These are phyloP conservation scores for Phytophthora rubi DNA, from an alignment of 352 stramenopile genomes.

Conservation along the genomic window DNA sequence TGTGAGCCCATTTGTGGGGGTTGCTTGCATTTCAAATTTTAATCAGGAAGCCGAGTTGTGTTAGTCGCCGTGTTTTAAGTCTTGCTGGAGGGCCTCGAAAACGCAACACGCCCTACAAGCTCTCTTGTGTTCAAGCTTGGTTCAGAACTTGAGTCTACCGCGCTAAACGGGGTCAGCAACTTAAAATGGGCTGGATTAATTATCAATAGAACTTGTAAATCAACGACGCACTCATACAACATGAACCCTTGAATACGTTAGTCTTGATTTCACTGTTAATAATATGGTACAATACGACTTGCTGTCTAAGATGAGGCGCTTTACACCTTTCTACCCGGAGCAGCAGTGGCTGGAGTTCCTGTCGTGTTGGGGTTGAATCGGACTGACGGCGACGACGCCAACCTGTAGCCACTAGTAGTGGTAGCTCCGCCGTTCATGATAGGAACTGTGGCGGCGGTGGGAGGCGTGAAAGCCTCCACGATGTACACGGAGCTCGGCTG, in stretches of 20 bases:
- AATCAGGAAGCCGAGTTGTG: too few relatives aligned
- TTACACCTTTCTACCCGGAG: constrained; percentile 27
- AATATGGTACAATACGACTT: constrained; percentile 26
- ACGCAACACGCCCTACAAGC: too few relatives aligned
- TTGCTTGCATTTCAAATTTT: too few relatives aligned
- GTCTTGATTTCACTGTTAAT: constrained; percentile 27
- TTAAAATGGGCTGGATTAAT: too few relatives aligned
- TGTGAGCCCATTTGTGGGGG: too few relatives aligned
- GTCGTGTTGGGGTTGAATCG: constrained; percentile 33
- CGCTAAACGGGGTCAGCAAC: too few relatives aligned
- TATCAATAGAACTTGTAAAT: not conserved
- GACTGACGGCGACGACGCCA: constrained; percentile 31
- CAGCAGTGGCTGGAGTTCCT: constrained; percentile 11
- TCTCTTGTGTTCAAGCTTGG: too few relatives aligned
- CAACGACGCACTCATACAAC: not conserved
- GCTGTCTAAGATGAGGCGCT: constrained; percentile 18
- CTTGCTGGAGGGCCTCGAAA: too few relatives aligned
- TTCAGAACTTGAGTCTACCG: too few relatives aligned
- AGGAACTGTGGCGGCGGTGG: constrained; percentile 12
- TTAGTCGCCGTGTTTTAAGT: too few relatives aligned
- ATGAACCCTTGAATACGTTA: constrained; percentile 25
- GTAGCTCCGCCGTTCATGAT: constrained; percentile 23
- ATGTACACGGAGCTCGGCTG: constrained; percentile 40
- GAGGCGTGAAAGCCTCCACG: constrained; percentile 28
- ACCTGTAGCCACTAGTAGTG: constrained; percentile 31